A percentile compares a stretch with the other conserved stretches of the same genome.
Evolutionary conservation across 2,329 filamentous ascomycete species (phyloP).

Genomic region (Juglanconis sp.): DNA sequence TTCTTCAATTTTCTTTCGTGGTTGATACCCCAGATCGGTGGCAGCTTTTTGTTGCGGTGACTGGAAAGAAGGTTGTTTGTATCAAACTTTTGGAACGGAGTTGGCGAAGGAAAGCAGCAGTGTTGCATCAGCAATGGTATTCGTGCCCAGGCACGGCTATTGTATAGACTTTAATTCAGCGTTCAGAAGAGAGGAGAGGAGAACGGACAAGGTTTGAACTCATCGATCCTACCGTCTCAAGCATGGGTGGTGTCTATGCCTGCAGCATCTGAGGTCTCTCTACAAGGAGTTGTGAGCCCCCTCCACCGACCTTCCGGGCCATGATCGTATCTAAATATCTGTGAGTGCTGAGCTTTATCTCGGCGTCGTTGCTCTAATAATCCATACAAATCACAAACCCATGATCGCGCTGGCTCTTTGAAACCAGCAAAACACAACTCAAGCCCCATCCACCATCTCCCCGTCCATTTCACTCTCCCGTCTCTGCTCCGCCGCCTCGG

Average conservation of each 20-base stretch:
- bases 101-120: neutral
- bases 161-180: neutral
- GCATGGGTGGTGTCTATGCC: no score
- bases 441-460: neutral
- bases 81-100: neutral
- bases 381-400: neutral
- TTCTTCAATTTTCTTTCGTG: neutral
- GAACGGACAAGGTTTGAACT: neutral
- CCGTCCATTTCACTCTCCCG: constrained; percentile 13
- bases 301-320: no score
- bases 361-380: no score
- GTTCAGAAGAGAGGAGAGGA: neutral
- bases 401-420: neutral
- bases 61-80: neutral
- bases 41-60: neutral
- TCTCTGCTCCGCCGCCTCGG: constrained; percentile 41
- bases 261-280: no score
- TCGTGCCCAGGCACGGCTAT: neutral
- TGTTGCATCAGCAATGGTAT: neutral
- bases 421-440: neutral
- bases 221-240: neutral
- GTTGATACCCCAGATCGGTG: constrained; percentile 5
- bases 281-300: no score
- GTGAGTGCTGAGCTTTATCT: no score
- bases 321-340: no score